These are phyloP conservation scores for Penium margaritaceum DNA, from an alignment of 139 green algal species.

Conservation along the genomic window DNA sequence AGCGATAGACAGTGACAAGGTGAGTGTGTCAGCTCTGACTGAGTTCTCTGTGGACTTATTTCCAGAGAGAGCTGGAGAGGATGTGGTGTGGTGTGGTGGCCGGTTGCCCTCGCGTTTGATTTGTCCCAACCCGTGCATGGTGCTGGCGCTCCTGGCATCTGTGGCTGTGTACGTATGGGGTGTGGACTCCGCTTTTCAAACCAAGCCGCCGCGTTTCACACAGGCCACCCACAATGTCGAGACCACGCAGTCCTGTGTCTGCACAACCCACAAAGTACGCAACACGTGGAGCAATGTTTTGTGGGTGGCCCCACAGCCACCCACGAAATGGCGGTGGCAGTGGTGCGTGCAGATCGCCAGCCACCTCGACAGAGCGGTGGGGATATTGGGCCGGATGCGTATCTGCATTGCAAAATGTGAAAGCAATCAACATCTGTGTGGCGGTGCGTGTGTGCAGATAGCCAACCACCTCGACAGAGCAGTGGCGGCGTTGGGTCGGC, in stretches of 20 bases:
- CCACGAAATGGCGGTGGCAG: too few relatives aligned
- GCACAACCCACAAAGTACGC: too few relatives aligned
- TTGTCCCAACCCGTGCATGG: background rate
- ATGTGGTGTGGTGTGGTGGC: too few relatives aligned
- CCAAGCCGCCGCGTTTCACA: background rate
- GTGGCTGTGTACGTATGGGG: background rate
- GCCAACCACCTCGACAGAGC: conserved; percentile 77
- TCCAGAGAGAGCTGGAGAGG: too few relatives aligned
- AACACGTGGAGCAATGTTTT: too few relatives aligned
- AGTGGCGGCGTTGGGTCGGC: conserved; percentile 44
- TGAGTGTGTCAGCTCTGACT: too few relatives aligned
- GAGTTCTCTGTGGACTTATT: too few relatives aligned
- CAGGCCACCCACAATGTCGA: too few relatives aligned
- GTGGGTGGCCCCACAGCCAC: too few relatives aligned
- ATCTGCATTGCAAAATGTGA: too few relatives aligned
- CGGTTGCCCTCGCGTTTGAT: background rate
- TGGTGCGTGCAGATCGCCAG: conserved; percentile 60
- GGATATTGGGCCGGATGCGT: conserved; percentile 32
- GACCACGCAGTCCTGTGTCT: too few relatives aligned
- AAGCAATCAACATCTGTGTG: background rate
- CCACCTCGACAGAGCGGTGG: conserved; percentile 69
- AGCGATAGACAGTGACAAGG: too few relatives aligned
- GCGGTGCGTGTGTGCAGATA: conserved; percentile 42
- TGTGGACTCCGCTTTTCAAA: background rate
- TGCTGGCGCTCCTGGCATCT: background rate